Percentiles rank a stretch among this genome's conserved stretches.
These are phyloP conservation scores for Podospora pseudocomata DNA, from an alignment of 495 filamentous ascomycete genomes.

Conservation along the genomic window DNA sequence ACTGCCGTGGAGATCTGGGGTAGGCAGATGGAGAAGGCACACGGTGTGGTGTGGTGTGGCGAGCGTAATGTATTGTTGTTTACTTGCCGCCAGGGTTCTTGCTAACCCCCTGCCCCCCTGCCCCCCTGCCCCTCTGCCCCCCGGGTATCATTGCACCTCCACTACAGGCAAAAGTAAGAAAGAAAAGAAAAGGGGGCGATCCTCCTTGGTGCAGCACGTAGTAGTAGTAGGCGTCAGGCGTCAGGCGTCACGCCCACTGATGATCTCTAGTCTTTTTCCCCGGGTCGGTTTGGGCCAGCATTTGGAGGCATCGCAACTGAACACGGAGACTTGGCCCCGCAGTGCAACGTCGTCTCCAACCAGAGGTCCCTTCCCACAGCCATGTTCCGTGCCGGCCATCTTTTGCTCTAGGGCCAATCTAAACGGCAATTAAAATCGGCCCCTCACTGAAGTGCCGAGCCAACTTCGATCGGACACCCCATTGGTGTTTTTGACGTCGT, in stretches of 20 bases:
- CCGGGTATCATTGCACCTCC: background rate
- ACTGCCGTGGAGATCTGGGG: slow-evolving; percentile 21
- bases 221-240: background rate
- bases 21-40: background rate
- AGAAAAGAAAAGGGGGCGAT: too few relatives aligned
- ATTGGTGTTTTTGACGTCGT: background rate
- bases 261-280: slow-evolving; percentile 16
- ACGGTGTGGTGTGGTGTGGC: background rate
- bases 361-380: background rate
- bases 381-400: background rate
- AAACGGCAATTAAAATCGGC: slow-evolving; percentile 20
- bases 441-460: slow-evolving; percentile 9
- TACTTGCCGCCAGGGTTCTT: background rate
- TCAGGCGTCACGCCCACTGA: background rate
- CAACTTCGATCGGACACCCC: background rate
- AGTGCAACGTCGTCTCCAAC: slow-evolving; percentile 15
- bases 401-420: slow-evolving; percentile 19
- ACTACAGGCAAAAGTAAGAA: background rate
- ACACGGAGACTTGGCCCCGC: slow-evolving; percentile 25
- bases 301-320: slow-evolving; percentile 4
- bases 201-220: too few relatives aligned
- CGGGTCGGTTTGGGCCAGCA: slow-evolving; percentile 17
- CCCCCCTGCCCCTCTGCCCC: background rate
- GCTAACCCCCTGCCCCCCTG: background rate
- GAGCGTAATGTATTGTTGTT: background rate